A percentile compares a stretch with the other conserved stretches of the same genome.
Conservation (phyloP, 164 flowering plant genomes). For the Berberis vulgaris region DNA sequence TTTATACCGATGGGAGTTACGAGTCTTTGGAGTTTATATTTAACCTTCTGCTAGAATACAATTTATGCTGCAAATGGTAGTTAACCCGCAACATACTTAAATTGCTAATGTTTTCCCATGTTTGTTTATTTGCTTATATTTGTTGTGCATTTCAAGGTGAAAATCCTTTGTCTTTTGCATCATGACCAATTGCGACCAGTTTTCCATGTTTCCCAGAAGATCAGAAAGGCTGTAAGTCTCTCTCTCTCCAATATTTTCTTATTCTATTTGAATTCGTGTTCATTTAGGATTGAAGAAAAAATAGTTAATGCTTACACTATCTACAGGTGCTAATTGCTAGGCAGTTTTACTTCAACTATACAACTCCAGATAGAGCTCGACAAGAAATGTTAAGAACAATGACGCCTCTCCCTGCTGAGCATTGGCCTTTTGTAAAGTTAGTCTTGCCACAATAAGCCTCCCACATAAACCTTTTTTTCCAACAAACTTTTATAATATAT, state of each 20-base stretch:
- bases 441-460: neutral
- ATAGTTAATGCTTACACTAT: neutral
- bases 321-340: constrained; percentile 64
- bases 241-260: constrained; percentile 4
- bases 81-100: too few species aligned
- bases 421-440: constrained; percentile 76
- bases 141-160: constrained; percentile 44
- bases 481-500: neutral
- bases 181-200: constrained; percentile 87
- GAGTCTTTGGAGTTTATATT: too few species aligned
- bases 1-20: too few species aligned
- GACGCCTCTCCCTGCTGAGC: constrained; percentile 78
- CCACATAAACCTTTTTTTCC: neutral
- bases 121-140: neutral
- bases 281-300: neutral
- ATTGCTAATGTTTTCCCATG: neutral
- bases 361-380: constrained; percentile 87
- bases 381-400: constrained; percentile 68
- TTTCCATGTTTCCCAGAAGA: constrained; percentile 75
- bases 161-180: constrained; percentile 82
- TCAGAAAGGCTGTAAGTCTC: constrained; percentile 70
- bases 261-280: neutral
- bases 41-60: too few species aligned
- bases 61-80: too few species aligned
- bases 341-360: constrained; percentile 74